Percentiles rank a stretch among this genome's conserved stretches.
phyloP scores from a whole-genome alignment of 345 rosid species.

The Eucalyptus tenuipes region DNA sequence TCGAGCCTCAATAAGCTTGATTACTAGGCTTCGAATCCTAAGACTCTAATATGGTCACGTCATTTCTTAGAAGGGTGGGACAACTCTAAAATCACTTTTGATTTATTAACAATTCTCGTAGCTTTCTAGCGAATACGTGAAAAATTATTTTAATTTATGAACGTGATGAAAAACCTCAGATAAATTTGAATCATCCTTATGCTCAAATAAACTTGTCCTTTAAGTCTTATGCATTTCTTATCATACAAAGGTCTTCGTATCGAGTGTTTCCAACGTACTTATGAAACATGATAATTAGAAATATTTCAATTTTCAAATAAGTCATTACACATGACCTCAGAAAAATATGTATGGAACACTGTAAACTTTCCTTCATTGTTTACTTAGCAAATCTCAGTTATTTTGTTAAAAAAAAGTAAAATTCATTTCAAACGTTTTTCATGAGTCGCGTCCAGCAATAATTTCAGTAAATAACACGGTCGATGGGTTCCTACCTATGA shows the following conservation, averaged over 20 bases:
- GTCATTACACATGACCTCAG: not conserved
- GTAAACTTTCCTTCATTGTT: not conserved
- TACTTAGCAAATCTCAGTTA: not conserved
- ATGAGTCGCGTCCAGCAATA: not conserved
- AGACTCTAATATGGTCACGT: not conserved
- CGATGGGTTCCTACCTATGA: not conserved
- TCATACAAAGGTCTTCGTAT: not conserved
- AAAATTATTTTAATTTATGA: not conserved
- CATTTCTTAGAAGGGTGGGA: not conserved
- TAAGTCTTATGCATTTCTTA: not conserved
- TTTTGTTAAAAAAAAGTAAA: not conserved
- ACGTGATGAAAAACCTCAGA: not conserved
- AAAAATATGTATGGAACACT: not conserved
- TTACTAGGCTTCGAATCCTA: not conserved
- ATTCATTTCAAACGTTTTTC: not conserved
- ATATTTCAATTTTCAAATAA: not conserved
- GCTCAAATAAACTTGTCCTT: not conserved
- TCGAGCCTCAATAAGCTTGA: not conserved
- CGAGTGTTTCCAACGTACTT: not conserved
- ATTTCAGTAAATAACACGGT: not conserved
- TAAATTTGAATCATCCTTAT: not conserved
- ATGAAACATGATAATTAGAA: not conserved
- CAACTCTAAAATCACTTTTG: not conserved
- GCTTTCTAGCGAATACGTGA: not conserved
- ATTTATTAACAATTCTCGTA: not conserved